Percentiles rank a stretch among this genome's conserved stretches.
These are phyloP conservation scores for Aaosphaeria arxii DNA, from an alignment of 2,329 filamentous ascomycete species.

Conservation along the genomic window DNA sequence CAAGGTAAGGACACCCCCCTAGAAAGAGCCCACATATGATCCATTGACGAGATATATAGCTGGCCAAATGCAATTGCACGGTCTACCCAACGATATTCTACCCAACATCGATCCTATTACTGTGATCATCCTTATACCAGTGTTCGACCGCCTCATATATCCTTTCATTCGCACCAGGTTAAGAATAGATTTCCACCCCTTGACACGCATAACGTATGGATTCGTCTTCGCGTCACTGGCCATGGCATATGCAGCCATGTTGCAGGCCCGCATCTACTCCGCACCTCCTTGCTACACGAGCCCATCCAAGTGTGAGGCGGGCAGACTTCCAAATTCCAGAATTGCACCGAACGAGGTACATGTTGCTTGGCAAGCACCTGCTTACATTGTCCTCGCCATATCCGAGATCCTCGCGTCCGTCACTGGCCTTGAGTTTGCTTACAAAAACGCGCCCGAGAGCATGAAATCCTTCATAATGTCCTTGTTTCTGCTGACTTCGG, in stretches of 20 bases:
- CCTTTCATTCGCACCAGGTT: slow-evolving; percentile 41
- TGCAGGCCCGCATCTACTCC: slow-evolving; percentile 56
- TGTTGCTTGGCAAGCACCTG: slow-evolving; percentile 44
- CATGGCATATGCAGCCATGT: slow-evolving; percentile 55
- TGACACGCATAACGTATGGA: slow-evolving; percentile 53
- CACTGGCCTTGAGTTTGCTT: slow-evolving; percentile 48
- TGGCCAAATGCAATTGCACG: slow-evolving; percentile 45
- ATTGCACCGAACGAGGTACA: slow-evolving; percentile 43
- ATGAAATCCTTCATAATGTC: slow-evolving; percentile 52
- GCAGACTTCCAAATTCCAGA: slow-evolving; percentile 23
- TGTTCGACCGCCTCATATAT: slow-evolving; percentile 46
- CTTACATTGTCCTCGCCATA: slow-evolving; percentile 45
- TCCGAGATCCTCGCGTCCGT: slow-evolving; percentile 48
- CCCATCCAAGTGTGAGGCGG: slow-evolving; percentile 38
- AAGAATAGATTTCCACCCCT: slow-evolving; percentile 44
- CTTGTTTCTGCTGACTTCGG: slow-evolving; percentile 61
- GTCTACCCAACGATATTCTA: slow-evolving; percentile 48
- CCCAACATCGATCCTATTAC: slow-evolving; percentile 48
- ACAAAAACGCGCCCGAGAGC: slow-evolving; percentile 44
- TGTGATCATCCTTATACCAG: slow-evolving; percentile 46
- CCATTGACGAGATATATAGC: slow-evolving; percentile 22
- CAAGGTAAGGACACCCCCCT: slow-evolving; percentile 29
- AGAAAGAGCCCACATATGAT: too few relatives aligned
- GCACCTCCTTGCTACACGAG: slow-evolving; percentile 52
- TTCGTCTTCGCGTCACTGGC: slow-evolving; percentile 53